Evolutionary conservation across 768 basidiomycete species (phyloP).

Genomic region (Holtermannia corniformis): DNA sequence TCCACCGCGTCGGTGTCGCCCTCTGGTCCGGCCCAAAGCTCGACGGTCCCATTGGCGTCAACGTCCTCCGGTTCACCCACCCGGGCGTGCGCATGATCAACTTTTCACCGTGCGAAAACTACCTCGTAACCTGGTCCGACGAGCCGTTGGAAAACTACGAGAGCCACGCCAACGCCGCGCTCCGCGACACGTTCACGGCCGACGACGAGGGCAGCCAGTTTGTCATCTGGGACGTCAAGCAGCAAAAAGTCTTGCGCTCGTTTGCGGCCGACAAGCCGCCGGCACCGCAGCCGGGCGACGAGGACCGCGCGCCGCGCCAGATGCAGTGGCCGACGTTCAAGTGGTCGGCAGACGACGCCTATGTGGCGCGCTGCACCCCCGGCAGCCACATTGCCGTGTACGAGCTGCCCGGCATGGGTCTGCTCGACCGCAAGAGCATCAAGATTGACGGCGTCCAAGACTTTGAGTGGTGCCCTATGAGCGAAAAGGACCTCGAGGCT

Average conservation of each 20-base stretch:
- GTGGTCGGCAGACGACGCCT: conserved; percentile 96
- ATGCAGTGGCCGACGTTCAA: conserved; percentile 79
- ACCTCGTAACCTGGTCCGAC: conserved; percentile 94
- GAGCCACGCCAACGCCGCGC: conserved; percentile 59
- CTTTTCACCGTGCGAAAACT: conserved; percentile 94
- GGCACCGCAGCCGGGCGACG: conserved; percentile 8
- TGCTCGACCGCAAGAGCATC: conserved; percentile 90
- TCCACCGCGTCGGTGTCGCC: conserved; percentile 89
- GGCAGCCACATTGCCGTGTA: conserved; percentile 94
- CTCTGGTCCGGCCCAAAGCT: conserved; percentile 70
- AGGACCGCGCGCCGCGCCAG: conserved; percentile 49
- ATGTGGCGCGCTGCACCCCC: conserved; percentile 75
- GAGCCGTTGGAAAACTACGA: conserved; percentile 81
- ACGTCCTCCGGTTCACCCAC: conserved; percentile 82
- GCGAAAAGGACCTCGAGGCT: conserved; percentile 78
- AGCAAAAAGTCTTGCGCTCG: conserved; percentile 81
- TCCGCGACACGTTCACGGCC: conserved; percentile 43
- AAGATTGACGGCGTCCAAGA: conserved; percentile 96
- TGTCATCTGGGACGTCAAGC: conserved; percentile 97
- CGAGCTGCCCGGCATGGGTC: conserved; percentile 84
- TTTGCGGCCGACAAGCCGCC: conserved; percentile 52
- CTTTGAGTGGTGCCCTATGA: conserved; percentile 95
- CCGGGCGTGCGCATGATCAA: conserved; percentile 91
- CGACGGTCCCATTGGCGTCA: conserved; percentile 37
- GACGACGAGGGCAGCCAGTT: conserved; percentile 95